A percentile compares a stretch with the other conserved stretches of the same genome.
phyloP scores from a whole-genome alignment of 331 rosid species.

The Stylosanthes scabra region DNA sequence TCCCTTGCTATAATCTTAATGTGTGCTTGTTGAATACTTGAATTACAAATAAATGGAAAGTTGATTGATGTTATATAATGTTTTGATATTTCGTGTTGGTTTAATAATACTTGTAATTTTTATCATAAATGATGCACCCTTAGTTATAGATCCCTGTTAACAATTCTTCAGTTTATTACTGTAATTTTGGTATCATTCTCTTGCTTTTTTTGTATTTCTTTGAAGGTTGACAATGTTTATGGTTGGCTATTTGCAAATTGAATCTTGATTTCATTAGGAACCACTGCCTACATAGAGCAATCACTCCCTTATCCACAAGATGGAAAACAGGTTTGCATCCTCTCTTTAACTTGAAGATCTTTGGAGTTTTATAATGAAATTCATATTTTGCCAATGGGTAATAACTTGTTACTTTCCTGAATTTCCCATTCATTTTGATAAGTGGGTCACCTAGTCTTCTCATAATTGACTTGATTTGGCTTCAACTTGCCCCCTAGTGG shows the following conservation, averaged over 20 bases:
- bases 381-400: constrained; percentile 17
- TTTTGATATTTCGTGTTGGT: constrained; percentile 5
- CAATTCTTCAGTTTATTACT: constrained; percentile 7
- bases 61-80: neutral
- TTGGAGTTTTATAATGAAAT: neutral
- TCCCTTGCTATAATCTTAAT: neutral
- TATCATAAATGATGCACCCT: neutral
- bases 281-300: constrained; percentile 84
- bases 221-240: constrained; percentile 45
- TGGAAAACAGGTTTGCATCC: constrained; percentile 83
- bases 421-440: constrained; percentile 3
- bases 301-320: constrained; percentile 85
- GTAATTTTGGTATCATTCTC: constrained; percentile 37
- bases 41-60: constrained; percentile 5
- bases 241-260: constrained; percentile 46
- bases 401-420: neutral
- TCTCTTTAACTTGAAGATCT: constrained; percentile 15
- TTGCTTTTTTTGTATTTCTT: constrained; percentile 36
- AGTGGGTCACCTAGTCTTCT: constrained; percentile 4
- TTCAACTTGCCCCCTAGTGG: constrained; percentile 13
- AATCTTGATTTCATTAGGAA: constrained; percentile 63
- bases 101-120: constrained; percentile 6
- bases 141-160: constrained; percentile 1
- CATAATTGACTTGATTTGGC: constrained; percentile 21
- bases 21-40: neutral